Evolutionary conservation across 352 stramenopile species (phyloP).

Genomic region (Globisporangium recalcitrans): DNA sequence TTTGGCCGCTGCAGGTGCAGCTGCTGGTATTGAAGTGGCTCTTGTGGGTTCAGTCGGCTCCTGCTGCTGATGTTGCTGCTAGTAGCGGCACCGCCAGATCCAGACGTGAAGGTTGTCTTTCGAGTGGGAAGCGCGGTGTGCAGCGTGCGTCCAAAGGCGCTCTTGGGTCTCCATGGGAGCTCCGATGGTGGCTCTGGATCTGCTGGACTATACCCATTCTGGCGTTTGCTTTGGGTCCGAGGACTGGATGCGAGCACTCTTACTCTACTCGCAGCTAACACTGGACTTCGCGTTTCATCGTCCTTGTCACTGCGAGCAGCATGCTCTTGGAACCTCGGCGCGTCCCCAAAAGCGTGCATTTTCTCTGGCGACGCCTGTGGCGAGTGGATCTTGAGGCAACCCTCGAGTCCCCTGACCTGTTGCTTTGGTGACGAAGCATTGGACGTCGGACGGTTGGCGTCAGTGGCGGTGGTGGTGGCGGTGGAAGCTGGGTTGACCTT

Average conservation of each 20-base stretch:
- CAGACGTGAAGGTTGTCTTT: not conserved
- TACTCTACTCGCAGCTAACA: no score
- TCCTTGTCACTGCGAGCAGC: not conserved
- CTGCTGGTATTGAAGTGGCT: no score
- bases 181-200: not conserved
- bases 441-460: not conserved
- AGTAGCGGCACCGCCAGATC: not conserved
- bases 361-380: conserved; percentile 7
- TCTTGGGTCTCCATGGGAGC: conserved; percentile 21
- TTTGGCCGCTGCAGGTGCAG: not conserved
- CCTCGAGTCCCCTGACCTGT: conserved; percentile 35
- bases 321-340: conserved; percentile 9
- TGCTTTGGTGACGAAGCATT: not conserved
- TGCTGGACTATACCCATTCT: not conserved
- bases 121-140: conserved; percentile 9
- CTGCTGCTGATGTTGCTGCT: not conserved
- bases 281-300: not conserved
- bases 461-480: no score
- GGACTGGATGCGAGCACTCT: no score
- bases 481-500: not conserved
- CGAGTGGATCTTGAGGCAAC: conserved; percentile 32
- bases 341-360: conserved; percentile 7
- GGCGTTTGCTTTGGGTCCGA: not conserved
- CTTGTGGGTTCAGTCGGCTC: not conserved
- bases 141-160: conserved; percentile 21